Conservation (phyloP, 768 basidiomycete genomes). For the Kwoniella pini region DNA sequence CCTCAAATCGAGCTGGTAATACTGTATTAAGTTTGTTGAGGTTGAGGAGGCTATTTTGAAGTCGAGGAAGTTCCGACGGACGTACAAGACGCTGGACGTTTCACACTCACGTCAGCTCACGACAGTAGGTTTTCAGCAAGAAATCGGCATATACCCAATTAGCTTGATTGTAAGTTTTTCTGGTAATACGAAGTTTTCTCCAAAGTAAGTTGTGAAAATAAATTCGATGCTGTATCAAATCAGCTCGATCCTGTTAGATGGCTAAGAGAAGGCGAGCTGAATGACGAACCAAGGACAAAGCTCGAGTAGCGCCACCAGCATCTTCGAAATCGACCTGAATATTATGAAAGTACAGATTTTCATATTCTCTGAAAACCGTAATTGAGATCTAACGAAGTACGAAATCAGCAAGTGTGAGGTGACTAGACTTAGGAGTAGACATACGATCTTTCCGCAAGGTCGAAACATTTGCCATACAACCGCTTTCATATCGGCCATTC, state of each 20-base stretch:
- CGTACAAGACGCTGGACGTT: neutral
- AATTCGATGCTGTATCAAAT: neutral
- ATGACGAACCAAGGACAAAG: neutral
- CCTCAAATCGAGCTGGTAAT: neutral
- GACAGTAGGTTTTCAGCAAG: too few relatives aligned
- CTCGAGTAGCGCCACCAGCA: neutral
- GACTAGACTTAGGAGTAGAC: too few relatives aligned
- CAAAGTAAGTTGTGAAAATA: constrained; percentile 1
- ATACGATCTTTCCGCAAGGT: constrained; percentile 2
- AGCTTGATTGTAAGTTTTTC: neutral
- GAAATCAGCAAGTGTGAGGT: neutral
- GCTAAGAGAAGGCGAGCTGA: neutral
- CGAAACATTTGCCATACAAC: neutral
- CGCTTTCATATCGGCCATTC: neutral
- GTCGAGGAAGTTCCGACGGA: neutral
- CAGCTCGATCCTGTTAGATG: neutral
- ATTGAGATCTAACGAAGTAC: neutral
- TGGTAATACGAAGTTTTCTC: neutral
- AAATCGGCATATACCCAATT: neutral
- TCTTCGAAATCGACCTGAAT: constrained; percentile 4
- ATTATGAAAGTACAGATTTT: neutral
- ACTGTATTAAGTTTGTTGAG: neutral
- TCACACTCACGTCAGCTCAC: neutral
- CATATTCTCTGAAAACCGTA: neutral
- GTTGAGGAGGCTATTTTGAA: neutral